A percentile compares a stretch with the other conserved stretches of the same genome.
These are phyloP conservation scores for Goffeauzyma gilvescens DNA, from an alignment of 768 basidiomycete species.

Conservation along the genomic window DNA sequence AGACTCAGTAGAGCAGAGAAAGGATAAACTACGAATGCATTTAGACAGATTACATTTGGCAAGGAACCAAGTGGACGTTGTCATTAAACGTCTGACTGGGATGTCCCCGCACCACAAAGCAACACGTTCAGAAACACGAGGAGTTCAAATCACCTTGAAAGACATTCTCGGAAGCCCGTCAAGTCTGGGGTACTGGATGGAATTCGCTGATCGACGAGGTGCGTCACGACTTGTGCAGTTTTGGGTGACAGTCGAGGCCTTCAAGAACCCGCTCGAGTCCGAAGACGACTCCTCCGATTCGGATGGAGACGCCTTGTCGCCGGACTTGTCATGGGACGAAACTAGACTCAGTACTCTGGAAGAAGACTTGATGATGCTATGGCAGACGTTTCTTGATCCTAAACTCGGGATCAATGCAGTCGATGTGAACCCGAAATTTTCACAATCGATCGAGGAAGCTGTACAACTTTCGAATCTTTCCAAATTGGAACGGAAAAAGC, in stretches of 20 bases:
- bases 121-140: constrained; percentile 2
- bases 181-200: constrained; percentile 88
- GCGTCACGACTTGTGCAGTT: constrained; percentile 79
- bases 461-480: too few relatives aligned
- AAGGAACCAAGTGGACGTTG: constrained; percentile 65
- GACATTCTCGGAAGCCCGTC: constrained; percentile 73
- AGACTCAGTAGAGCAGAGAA: constrained; percentile 42
- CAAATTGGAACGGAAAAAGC: too few relatives aligned
- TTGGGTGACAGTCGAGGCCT: constrained; percentile 92
- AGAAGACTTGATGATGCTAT: constrained; percentile 78
- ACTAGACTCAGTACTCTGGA: constrained; percentile 18
- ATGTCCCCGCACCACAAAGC: neutral
- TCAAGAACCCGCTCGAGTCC: constrained; percentile 85
- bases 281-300: constrained; percentile 38
- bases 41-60: constrained; percentile 75
- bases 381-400: constrained; percentile 25
- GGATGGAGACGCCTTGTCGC: too few relatives aligned
- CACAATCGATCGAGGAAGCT: too few relatives aligned
- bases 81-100: constrained; percentile 62
- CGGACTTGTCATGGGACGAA: too few relatives aligned
- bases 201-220: constrained; percentile 84
- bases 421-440: constrained; percentile 36
- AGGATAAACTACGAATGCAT: constrained; percentile 65
- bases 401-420: neutral
- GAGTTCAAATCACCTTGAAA: constrained; percentile 40